Conservation (phyloP, 768 basidiomycete species). For the Ramaria sp. region DNA sequence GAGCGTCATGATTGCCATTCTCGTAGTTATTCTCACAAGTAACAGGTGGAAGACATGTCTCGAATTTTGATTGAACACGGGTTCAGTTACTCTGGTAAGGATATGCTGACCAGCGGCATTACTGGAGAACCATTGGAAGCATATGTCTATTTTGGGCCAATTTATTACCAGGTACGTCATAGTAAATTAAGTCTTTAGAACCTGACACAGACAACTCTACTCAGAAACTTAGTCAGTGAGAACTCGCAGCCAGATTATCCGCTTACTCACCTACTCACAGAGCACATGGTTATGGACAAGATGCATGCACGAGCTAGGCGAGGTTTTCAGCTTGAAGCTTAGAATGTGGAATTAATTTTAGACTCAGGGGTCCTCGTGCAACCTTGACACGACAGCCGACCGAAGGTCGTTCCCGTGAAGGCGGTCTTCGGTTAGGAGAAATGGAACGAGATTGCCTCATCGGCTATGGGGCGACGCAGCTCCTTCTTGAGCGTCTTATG, state of each 20-base stretch:
- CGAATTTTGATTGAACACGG: slow-evolving; percentile 90
- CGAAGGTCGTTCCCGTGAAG: slow-evolving; percentile 95
- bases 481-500: slow-evolving; percentile 95
- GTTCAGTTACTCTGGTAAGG: slow-evolving; percentile 97
- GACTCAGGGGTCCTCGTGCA: slow-evolving; percentile 74
- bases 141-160: slow-evolving; percentile 97
- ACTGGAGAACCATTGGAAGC: slow-evolving; percentile 95
- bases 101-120: slow-evolving; percentile 96
- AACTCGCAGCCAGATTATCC: background rate
- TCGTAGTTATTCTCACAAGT: background rate
- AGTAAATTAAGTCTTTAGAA: slow-evolving; percentile 2
- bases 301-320: slow-evolving; percentile 98
- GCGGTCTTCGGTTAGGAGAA: slow-evolving; percentile 92
- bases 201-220: slow-evolving; percentile 1
- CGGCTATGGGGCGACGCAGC: slow-evolving; percentile 96
- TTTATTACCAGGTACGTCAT: slow-evolving; percentile 86
- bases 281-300: slow-evolving; percentile 99
- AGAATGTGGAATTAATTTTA: background rate
- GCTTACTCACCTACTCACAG: slow-evolving; percentile 24
- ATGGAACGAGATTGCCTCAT: slow-evolving; percentile 99
- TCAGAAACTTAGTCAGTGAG: slow-evolving; percentile 83
- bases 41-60: slow-evolving; percentile 94
- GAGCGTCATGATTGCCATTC: background rate
- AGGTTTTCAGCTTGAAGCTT: slow-evolving; percentile 17
- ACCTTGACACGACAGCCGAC: slow-evolving; percentile 96